These are phyloP conservation scores for Penicillium sp. DNA, from an alignment of 2,329 filamentous ascomycete species.

Conservation along the genomic window DNA sequence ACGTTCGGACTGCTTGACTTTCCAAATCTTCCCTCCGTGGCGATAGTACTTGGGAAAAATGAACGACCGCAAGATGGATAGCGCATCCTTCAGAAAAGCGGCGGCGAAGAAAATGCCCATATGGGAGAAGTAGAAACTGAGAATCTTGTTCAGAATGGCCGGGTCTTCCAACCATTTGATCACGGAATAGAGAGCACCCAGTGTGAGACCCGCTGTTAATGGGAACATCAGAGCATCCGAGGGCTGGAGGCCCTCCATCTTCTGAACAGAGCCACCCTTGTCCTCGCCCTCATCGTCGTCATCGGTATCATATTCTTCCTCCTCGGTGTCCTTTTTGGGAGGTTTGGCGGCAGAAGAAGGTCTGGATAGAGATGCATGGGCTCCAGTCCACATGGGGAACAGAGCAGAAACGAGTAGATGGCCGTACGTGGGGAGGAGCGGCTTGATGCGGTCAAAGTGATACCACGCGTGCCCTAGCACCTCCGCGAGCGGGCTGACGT, in stretches of 20 bases:
- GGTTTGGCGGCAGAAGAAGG: constrained; percentile 72
- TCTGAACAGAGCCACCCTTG: constrained; percentile 50
- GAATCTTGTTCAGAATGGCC: constrained; percentile 70
- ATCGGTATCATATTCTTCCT: constrained; percentile 21
- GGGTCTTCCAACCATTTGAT: constrained; percentile 86
- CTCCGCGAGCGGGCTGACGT: constrained; percentile 36
- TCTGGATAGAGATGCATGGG: constrained; percentile 77
- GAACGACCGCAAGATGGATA: constrained; percentile 61
- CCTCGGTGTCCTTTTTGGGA: constrained; percentile 45
- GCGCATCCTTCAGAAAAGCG: constrained; percentile 65
- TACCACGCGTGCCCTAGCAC: constrained; percentile 41
- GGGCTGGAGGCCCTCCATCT: constrained; percentile 64
- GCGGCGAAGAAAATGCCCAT: constrained; percentile 73
- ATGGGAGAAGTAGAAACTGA: constrained; percentile 76
- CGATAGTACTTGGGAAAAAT: constrained; percentile 69
- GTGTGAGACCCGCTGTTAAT: constrained; percentile 64
- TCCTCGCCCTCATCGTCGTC: constrained; percentile 45
- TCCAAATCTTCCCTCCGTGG: constrained; percentile 48
- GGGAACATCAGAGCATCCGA: constrained; percentile 83
- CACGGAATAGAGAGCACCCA: constrained; percentile 75
- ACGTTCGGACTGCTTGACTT: constrained; percentile 30
- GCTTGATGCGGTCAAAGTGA: constrained; percentile 41
- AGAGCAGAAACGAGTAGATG: constrained; percentile 66
- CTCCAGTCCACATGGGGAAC: constrained; percentile 75
- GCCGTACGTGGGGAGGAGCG: constrained; percentile 52